Evolutionary conservation across 257 asterid genomes (phyloP).

Genomic region (Fraxinus cuspidata): DNA sequence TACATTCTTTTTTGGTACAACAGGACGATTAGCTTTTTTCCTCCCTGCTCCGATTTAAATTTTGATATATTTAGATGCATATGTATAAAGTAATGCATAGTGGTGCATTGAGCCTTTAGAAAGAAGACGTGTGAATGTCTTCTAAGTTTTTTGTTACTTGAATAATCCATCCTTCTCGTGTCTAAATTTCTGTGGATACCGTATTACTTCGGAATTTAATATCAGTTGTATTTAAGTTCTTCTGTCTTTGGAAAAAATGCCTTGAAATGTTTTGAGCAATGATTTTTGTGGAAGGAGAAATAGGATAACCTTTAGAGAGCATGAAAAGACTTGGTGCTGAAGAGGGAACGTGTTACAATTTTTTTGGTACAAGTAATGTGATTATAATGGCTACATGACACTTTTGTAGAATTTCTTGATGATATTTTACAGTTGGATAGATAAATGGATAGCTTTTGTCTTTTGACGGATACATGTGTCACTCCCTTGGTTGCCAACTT

Average conservation of each 20-base stretch:
- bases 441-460: too few species aligned
- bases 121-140: background rate
- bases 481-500: background rate
- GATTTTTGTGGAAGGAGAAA: background rate
- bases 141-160: background rate
- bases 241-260: too few species aligned
- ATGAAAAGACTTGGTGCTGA: background rate
- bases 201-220: background rate
- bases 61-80: background rate
- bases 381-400: background rate
- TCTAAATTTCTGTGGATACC: background rate
- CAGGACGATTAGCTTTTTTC: background rate
- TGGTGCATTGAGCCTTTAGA: background rate
- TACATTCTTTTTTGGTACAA: background rate
- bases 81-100: background rate
- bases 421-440: background rate
- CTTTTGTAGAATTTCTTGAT: background rate
- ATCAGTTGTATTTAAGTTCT: too few species aligned
- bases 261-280: too few species aligned
- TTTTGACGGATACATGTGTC: background rate
- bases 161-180: constrained; percentile 5
- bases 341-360: background rate
- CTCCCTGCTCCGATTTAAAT: background rate
- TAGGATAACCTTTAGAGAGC: background rate
- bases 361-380: background rate